phyloP scores from a whole-genome alignment of 768 basidiomycete species.

The Kwoniella dejecticola region DNA sequence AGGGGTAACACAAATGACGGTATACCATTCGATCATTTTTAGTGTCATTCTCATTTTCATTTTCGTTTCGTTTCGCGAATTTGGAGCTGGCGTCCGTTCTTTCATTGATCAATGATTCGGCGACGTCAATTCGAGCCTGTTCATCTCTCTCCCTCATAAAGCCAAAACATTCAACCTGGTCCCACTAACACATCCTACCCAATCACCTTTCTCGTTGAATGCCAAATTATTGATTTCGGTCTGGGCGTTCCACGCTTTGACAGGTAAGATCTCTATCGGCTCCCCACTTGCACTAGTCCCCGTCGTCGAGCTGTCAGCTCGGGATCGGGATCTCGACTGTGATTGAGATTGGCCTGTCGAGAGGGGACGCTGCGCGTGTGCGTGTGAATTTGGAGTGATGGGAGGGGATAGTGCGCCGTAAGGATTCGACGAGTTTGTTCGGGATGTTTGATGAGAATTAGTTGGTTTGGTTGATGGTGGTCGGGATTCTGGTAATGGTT shows the following conservation, averaged over 20 bases:
- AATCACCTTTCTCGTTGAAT: slow-evolving; percentile 45
- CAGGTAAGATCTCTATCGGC: slow-evolving; percentile 38
- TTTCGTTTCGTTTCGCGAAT: no score
- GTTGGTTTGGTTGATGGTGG: slow-evolving; percentile 50
- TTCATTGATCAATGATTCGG: no score
- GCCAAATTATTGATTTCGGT: slow-evolving; percentile 52
- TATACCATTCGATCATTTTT: no score
- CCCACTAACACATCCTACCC: slow-evolving; percentile 53
- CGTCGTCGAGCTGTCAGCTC: not conserved
- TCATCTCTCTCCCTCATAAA: slow-evolving; percentile 28
- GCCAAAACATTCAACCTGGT: slow-evolving; percentile 45
- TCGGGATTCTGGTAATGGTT: slow-evolving; percentile 37
- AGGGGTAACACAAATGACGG: no score
- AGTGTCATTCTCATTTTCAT: no score
- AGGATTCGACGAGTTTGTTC: slow-evolving; percentile 25
- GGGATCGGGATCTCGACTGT: not conserved
- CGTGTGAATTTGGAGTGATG: slow-evolving; percentile 21
- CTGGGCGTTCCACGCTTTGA: slow-evolving; percentile 42
- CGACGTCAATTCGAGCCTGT: no score
- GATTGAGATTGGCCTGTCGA: not conserved
- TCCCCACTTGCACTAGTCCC: not conserved
- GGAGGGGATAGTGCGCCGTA: slow-evolving; percentile 26
- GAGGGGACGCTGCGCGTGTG: not conserved
- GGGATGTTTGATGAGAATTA: slow-evolving; percentile 6
- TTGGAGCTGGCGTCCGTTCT: not conserved